Percentiles rank a stretch among this genome's conserved stretches.
Evolutionary conservation across 75 land plant genomes (phyloP).

Genomic region (Sequoiadendron giganteum): DNA sequence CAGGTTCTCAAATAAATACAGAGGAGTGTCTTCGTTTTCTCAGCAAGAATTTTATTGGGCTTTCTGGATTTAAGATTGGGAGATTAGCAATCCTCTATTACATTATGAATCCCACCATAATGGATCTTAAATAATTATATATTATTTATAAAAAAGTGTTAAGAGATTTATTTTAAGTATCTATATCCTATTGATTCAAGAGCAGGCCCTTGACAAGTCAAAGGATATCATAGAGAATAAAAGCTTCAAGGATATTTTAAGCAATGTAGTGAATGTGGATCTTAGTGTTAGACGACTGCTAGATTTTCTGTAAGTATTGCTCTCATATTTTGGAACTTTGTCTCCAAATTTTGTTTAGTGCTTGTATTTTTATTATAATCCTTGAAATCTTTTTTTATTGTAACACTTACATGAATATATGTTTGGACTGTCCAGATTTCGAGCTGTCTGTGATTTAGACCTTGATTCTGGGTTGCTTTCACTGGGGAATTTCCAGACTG

Average conservation of each 20-base stretch:
- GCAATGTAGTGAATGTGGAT: conserved; percentile 25
- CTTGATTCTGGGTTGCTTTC: conserved; percentile 55
- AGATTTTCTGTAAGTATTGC: conserved; percentile 38
- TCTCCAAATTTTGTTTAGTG: not conserved
- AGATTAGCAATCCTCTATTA: no score
- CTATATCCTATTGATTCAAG: not conserved
- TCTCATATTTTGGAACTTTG: not conserved
- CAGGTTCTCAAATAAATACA: not conserved
- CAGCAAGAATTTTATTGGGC: not conserved
- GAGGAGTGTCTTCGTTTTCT: not conserved
- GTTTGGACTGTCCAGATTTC: conserved; percentile 42
- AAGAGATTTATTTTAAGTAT: not conserved
- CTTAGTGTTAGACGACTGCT: conserved; percentile 36
- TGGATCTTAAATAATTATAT: not conserved
- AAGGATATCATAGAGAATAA: conserved; percentile 63
- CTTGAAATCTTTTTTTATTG: not conserved
- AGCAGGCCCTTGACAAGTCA: conserved; percentile 25
- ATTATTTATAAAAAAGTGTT: not conserved
- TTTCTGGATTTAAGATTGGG: no score
- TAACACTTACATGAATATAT: not conserved
- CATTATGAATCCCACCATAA: not conserved
- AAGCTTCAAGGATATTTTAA: conserved; percentile 49
- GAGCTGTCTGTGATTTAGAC: conserved; percentile 60
- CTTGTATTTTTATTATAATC: not conserved
- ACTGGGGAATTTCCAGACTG: conserved; percentile 69